Conservation (phyloP, 148 eudicot genomes). For the Rhododendron ferrugineum region DNA sequence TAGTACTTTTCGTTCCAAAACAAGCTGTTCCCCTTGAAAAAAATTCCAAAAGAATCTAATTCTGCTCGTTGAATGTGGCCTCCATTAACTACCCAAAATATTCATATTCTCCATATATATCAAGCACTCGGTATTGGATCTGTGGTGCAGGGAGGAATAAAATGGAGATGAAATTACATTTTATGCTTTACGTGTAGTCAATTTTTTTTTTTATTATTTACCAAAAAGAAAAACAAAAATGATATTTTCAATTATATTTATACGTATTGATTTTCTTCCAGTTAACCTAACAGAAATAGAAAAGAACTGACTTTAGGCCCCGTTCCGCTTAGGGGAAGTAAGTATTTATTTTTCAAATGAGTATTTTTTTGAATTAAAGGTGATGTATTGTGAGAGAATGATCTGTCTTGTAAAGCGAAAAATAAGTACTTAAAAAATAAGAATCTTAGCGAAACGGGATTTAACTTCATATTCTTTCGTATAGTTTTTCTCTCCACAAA, state of each 20-base stretch:
- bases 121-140: background rate
- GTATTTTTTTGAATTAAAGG: too few species aligned
- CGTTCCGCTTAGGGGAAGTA: too few species aligned
- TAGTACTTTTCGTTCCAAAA: background rate
- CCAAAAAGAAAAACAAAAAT: background rate
- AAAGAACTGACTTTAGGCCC: background rate
- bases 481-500: background rate
- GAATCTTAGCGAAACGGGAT: background rate
- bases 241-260: background rate
- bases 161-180: background rate
- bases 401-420: too few species aligned
- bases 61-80: background rate
- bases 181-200: background rate
- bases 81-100: background rate
- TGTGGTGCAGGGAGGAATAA: background rate
- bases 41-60: background rate
- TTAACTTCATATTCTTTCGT: background rate
- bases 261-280: background rate
- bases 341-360: too few species aligned
- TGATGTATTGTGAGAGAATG: too few species aligned
- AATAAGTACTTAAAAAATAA: too few species aligned
- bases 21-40: background rate
- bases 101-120: background rate
- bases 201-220: too few species aligned
- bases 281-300: background rate